These are phyloP conservation scores for Ophiocordyceps camponoti-saundersi DNA, from an alignment of 2,329 filamentous ascomycete genomes.

Conservation along the genomic window DNA sequence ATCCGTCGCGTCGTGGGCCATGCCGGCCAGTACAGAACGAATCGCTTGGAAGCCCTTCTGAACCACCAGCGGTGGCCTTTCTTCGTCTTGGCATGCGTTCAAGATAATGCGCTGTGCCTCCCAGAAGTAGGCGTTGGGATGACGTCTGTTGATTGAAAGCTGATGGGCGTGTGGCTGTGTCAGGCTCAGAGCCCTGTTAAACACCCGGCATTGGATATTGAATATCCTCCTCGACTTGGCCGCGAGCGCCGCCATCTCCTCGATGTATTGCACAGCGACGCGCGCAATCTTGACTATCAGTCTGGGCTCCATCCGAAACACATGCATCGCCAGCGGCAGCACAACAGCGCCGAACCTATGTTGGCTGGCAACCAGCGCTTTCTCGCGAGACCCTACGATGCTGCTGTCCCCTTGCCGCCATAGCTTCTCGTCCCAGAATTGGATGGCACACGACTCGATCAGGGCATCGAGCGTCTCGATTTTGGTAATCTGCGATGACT, in stretches of 20 bases:
- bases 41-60: constrained; percentile 36
- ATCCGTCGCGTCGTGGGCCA: constrained; percentile 35
- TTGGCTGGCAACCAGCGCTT: constrained; percentile 4
- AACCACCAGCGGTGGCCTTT: constrained; percentile 32
- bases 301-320: constrained; percentile 15
- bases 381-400: neutral
- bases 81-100: constrained; percentile 28
- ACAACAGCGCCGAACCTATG: constrained; percentile 10
- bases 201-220: constrained; percentile 12
- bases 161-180: constrained; percentile 10
- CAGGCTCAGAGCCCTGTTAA: constrained; percentile 12
- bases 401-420: neutral
- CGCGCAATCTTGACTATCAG: constrained; percentile 14
- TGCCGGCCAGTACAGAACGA: constrained; percentile 31
- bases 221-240: constrained; percentile 7
- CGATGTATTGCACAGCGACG: constrained; percentile 11
- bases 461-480: constrained; percentile 9
- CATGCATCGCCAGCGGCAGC: constrained; percentile 12
- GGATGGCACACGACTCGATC: constrained; percentile 9
- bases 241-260: constrained; percentile 4
- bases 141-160: constrained; percentile 8
- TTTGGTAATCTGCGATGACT: constrained; percentile 8
- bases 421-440: constrained; percentile 2
- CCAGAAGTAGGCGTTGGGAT: constrained; percentile 26
- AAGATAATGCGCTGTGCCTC: constrained; percentile 37